Percentiles rank a stretch among this genome's conserved stretches.
phyloP scores from a whole-genome alignment of 2,329 filamentous ascomycete species.

The Sclerotinia minor region DNA sequence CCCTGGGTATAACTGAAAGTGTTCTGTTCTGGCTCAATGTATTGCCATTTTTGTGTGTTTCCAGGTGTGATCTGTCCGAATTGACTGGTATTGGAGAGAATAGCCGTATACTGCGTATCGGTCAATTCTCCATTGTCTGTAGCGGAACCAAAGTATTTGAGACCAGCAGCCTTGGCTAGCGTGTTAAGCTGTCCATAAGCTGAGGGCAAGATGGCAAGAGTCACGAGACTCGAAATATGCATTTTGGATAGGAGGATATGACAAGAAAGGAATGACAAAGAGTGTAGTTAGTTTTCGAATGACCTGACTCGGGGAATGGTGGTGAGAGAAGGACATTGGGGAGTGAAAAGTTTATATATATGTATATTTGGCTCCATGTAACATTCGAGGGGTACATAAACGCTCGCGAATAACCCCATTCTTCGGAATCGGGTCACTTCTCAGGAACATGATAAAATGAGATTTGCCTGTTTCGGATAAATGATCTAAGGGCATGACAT shows the following conservation, averaged over 20 bases:
- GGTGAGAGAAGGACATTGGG: not conserved
- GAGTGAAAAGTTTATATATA: slow-evolving; percentile 6
- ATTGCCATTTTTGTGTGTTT: slow-evolving; percentile 65
- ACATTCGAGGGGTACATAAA: slow-evolving; percentile 4
- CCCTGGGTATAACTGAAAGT: slow-evolving; percentile 59
- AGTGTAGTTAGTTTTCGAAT: slow-evolving; percentile 14
- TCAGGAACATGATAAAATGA: not conserved
- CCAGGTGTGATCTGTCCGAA: slow-evolving; percentile 67
- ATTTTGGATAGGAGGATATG: slow-evolving; percentile 20
- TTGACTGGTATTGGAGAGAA: slow-evolving; percentile 56
- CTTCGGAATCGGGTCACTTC: not conserved
- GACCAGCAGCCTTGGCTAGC: slow-evolving; percentile 56
- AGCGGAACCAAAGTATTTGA: slow-evolving; percentile 56
- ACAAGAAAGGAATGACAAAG: slow-evolving; percentile 1
- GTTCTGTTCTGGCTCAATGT: slow-evolving; percentile 57
- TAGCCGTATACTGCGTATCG: slow-evolving; percentile 51
- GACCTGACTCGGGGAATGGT: slow-evolving; percentile 8
- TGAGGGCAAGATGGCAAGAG: slow-evolving; percentile 26
- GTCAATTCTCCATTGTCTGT: slow-evolving; percentile 57
- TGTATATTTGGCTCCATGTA: not conserved
- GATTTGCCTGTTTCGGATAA: slow-evolving; percentile 26
- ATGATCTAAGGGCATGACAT: not conserved
- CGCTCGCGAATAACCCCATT: not conserved
- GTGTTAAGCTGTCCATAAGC: slow-evolving; percentile 29
- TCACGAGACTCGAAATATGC: slow-evolving; percentile 23